These are phyloP conservation scores for Metschnikowia lunata DNA, from an alignment of 805 yeast species.

Conservation along the genomic window DNA sequence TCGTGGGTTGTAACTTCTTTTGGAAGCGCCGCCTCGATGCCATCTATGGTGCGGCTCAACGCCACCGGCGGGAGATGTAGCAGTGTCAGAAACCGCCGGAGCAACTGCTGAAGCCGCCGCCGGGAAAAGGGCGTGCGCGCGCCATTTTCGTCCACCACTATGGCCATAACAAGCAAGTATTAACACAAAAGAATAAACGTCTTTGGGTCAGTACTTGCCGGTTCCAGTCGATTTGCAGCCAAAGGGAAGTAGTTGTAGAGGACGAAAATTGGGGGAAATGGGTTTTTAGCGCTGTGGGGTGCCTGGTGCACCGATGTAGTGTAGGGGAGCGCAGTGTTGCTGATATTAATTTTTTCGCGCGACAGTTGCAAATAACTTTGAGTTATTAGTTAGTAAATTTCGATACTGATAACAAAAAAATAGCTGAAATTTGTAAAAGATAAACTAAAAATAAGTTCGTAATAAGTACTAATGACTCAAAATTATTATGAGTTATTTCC, in stretches of 20 bases:
- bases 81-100: not conserved
- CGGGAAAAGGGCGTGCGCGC: slow-evolving; percentile 1
- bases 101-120: slow-evolving; percentile 2
- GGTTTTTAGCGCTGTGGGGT: not conserved
- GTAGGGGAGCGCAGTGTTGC: not conserved
- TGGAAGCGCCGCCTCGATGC: slow-evolving; percentile 7
- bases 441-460: too few relatives aligned
- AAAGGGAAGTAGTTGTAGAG: not conserved
- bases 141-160: slow-evolving; percentile 1
- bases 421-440: too few relatives aligned
- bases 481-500: too few relatives aligned
- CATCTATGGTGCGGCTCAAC: not conserved
- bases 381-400: too few relatives aligned
- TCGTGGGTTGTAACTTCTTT: slow-evolving; percentile 15
- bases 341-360: too few relatives aligned
- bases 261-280: not conserved
- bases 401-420: too few relatives aligned
- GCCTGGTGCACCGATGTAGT: not conserved
- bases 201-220: not conserved
- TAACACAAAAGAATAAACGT: not conserved
- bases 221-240: not conserved
- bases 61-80: not conserved
- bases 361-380: too few relatives aligned
- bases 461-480: too few relatives aligned
- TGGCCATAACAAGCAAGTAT: not conserved